A percentile compares a stretch with the other conserved stretches of the same genome.
Conservation (phyloP, 2,329 filamentous ascomycete genomes). For the Sarocladium strictum region DNA sequence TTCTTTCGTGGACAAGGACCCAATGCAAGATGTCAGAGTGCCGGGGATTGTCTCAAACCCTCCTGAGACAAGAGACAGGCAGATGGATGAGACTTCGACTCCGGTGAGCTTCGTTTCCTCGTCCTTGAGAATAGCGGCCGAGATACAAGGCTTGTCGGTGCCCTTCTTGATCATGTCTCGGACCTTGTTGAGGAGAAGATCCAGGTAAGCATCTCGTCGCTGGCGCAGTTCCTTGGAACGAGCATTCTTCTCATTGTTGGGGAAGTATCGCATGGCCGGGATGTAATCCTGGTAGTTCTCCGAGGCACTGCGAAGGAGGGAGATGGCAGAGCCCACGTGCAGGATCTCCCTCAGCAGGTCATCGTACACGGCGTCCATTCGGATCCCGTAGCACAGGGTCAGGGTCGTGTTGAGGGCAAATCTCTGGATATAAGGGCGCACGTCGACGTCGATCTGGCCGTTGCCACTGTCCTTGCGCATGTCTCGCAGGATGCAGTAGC, state of each 20-base stretch:
- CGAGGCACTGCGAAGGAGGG: slow-evolving; percentile 40
- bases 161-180: slow-evolving; percentile 43
- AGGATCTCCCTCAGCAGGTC: slow-evolving; percentile 45
- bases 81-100: slow-evolving; percentile 48
- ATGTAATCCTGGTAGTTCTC: slow-evolving; percentile 51
- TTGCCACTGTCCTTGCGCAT: slow-evolving; percentile 35
- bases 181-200: slow-evolving; percentile 42
- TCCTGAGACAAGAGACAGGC: slow-evolving; percentile 44
- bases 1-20: slow-evolving; percentile 39
- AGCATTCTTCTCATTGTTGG: slow-evolving; percentile 44
- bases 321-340: slow-evolving; percentile 45
- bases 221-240: slow-evolving; percentile 39
- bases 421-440: slow-evolving; percentile 45
- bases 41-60: slow-evolving; percentile 50
- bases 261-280: slow-evolving; percentile 41
- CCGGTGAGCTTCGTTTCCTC: slow-evolving; percentile 45
- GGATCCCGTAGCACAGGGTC: slow-evolving; percentile 48
- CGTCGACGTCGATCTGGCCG: slow-evolving; percentile 34
- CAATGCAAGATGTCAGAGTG: slow-evolving; percentile 45
- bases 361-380: slow-evolving; percentile 49
- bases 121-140: slow-evolving; percentile 47
- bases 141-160: slow-evolving; percentile 48
- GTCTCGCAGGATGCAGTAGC: slow-evolving; percentile 43
- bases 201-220: slow-evolving; percentile 42
- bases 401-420: slow-evolving; percentile 49